These are phyloP conservation scores for Coffea eugenioides DNA, from an alignment of 257 asterid species.

Conservation along the genomic window DNA sequence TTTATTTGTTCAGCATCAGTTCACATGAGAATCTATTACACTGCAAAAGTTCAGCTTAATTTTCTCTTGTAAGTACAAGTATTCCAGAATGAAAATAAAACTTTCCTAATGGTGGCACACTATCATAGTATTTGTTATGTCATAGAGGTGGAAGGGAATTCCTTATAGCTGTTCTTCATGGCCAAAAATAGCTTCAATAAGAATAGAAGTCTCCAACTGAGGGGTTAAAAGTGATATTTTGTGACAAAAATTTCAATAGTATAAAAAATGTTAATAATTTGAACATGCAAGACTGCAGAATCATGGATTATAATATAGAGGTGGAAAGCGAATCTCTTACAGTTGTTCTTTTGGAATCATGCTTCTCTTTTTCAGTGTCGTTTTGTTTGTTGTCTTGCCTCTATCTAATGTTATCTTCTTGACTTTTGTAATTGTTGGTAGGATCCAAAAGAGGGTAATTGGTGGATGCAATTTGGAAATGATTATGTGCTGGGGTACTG, in stretches of 20 bases:
- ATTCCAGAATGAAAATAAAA: neutral
- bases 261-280: neutral
- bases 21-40: neutral
- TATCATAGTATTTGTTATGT: neutral
- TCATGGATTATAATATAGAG: neutral
- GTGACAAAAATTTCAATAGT: no score
- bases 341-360: slow-evolving; percentile 26
- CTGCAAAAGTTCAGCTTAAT: neutral
- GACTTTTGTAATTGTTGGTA: slow-evolving; percentile 14
- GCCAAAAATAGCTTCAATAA: neutral
- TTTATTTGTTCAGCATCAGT: no score
- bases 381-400: slow-evolving; percentile 23
- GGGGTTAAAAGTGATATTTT: neutral
- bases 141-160: slow-evolving; percentile 33
- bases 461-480: slow-evolving; percentile 93
- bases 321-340: slow-evolving; percentile 50
- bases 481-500: slow-evolving; percentile 79
- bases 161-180: slow-evolving; percentile 34
- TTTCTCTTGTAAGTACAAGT: neutral
- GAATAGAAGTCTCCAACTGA: neutral
- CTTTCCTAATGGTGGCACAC: neutral
- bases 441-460: slow-evolving; percentile 88
- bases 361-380: slow-evolving; percentile 24
- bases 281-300: neutral
- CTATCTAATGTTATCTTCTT: slow-evolving; percentile 5